Evolutionary conservation across 2,329 filamentous ascomycete genomes (phyloP), one percentile per base, ranked within the genome.

Genomic region (Shiraia bambusicola): DNA sequence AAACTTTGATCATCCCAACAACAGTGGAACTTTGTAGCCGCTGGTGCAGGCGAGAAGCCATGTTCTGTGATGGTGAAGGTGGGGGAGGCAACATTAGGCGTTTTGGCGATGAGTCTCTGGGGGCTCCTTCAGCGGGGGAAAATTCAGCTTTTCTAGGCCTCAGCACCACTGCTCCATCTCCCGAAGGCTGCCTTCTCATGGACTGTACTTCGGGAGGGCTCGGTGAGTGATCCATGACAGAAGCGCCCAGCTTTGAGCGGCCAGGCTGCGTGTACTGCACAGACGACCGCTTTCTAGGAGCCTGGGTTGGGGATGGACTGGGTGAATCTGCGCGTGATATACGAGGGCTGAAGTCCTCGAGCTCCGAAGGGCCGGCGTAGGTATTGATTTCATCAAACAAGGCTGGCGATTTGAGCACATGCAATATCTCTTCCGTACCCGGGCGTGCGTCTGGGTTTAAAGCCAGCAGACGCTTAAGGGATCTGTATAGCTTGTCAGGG

Each of bases 341-440:
- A 6, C 74, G 67, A 22, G 69, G 63, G 5, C 50, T 52, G n/a
- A 69, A 54, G 11, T 60, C 66, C 40, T 58, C 67, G 43, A 59
- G 52, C 13, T 54, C 56, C n/a, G 53, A 60, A 12, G 55, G 50
- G 4, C 55, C 69, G 55, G 55, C 67, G 57, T 66, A 75, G 52
- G 58, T 64, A 13, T 58, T 65, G 40, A 67, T 69, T 17, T 77
- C 52, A 69, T 80, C 72, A 11, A 73, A 67, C 28, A 69, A 72
- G 3, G 72, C 72, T 2, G 87, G 84, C 27, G 80, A 83, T 54
- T 86, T 84, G 68, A 95, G 88, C 2, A 82, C 87, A 8, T 77
- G 76, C 28, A 97, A 69, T 1, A 98, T 92, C 42, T 97, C 91
- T 32, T 83, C 87, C 1, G 93, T 91, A 31, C 83, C 88, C 0